A percentile compares a stretch with the other conserved stretches of the same genome.
Conservation (phyloP, 2,329 filamentous ascomycete genomes). For the Dryadomyces quercivorus region DNA sequence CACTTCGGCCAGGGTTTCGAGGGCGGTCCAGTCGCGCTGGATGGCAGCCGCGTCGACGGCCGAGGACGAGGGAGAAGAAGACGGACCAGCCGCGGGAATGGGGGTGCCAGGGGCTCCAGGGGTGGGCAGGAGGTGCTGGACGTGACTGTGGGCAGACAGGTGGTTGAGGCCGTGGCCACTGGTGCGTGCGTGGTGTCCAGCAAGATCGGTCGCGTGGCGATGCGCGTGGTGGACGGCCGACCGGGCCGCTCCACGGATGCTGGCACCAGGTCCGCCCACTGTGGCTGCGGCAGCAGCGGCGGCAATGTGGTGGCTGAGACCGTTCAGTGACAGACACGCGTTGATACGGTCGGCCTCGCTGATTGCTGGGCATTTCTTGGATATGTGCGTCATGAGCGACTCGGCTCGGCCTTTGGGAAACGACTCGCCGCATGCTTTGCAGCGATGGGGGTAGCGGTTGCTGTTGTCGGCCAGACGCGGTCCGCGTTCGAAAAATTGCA, state of each 20-base stretch:
- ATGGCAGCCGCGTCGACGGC: constrained; percentile 26
- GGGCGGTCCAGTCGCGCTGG: constrained; percentile 55
- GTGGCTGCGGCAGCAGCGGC: constrained; percentile 13
- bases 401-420: constrained; percentile 87
- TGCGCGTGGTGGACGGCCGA: not conserved
- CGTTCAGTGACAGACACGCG: constrained; percentile 60
- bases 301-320: constrained; percentile 34
- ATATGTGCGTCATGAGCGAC: constrained; percentile 66
- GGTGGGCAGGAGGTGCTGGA: constrained; percentile 9
- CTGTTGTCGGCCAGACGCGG: constrained; percentile 78
- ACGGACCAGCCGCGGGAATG: constrained; percentile 10
- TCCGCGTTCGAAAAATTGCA: constrained; percentile 79
- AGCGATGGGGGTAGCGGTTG: constrained; percentile 86
- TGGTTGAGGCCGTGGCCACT: not conserved
- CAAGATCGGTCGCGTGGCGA: not conserved
- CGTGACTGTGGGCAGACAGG: constrained; percentile 3
- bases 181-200: not conserved
- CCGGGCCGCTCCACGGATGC: too few species aligned
- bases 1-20: constrained; percentile 80
- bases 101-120: constrained; percentile 7
- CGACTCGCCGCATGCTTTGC: constrained; percentile 76
- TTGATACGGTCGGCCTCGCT: constrained; percentile 63
- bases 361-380: constrained; percentile 76
- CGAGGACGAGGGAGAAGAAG: constrained; percentile 1
- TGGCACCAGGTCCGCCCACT: constrained; percentile 19